A percentile compares a stretch with the other conserved stretches of the same genome.
These are phyloP conservation scores for Rhodocollybia butyracea DNA, from an alignment of 768 basidiomycete genomes.

Conservation along the genomic window DNA sequence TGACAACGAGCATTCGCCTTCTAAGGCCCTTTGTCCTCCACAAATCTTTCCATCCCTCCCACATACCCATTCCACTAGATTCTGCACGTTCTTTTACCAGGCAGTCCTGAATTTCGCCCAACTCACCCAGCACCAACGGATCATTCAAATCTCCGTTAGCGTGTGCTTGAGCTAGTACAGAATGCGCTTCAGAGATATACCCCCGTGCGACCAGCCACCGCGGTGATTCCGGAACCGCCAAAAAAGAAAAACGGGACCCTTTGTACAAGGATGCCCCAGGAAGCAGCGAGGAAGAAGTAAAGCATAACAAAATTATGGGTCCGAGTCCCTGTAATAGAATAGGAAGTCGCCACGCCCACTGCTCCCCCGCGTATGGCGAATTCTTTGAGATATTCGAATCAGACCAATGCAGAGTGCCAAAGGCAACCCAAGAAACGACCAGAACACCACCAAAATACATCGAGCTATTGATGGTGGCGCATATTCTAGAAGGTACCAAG, in stretches of 20 bases:
- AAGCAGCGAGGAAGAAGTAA: neutral
- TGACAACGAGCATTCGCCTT: neutral
- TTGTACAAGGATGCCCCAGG: neutral
- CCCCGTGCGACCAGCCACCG: slow-evolving; percentile 3
- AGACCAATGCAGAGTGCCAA: slow-evolving; percentile 2
- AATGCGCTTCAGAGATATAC: neutral
- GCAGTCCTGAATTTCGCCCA: slow-evolving; percentile 1
- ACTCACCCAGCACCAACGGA: neutral
- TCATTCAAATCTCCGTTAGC: slow-evolving; percentile 1
- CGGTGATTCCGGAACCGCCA: neutral
- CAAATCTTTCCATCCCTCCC: slow-evolving; percentile 3
- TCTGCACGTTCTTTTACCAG: neutral
- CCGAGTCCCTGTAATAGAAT: slow-evolving; percentile 3
- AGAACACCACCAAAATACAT: slow-evolving; percentile 5
- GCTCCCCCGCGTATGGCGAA: neutral
- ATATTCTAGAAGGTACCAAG: neutral
- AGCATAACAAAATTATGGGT: slow-evolving; percentile 1
- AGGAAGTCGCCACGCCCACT: slow-evolving; percentile 4
- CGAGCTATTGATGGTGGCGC: slow-evolving; percentile 5
- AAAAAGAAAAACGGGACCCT: neutral
- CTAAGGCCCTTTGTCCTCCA: neutral
- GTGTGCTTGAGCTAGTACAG: neutral
- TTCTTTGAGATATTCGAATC: neutral
- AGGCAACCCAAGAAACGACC: slow-evolving; percentile 1
- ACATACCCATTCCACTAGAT: neutral